Conservation (phyloP, 106 monocot genomes). For the Chionographis japonica region DNA sequence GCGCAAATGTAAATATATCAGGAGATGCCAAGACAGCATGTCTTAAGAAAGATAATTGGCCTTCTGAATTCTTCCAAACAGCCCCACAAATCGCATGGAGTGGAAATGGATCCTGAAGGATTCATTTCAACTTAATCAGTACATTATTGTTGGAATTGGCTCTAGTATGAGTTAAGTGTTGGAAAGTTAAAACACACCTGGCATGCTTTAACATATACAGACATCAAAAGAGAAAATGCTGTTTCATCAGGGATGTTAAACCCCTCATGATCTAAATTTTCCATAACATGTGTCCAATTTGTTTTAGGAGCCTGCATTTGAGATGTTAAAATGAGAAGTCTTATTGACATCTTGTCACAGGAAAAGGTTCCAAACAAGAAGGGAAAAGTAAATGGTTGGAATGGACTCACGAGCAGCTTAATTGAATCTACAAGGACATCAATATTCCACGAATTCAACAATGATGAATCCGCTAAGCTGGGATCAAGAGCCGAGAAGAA, state of each 20-base stretch:
- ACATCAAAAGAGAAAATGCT: slow-evolving; percentile 74
- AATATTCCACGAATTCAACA: slow-evolving; percentile 69
- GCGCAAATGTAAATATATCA: slow-evolving; percentile 80
- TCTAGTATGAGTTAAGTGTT: not conserved
- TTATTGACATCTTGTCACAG: not conserved
- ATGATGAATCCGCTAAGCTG: slow-evolving; percentile 26
- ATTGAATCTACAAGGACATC: slow-evolving; percentile 87
- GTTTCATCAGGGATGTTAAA: slow-evolving; percentile 75
- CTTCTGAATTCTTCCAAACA: slow-evolving; percentile 88
- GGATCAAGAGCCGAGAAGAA: slow-evolving; percentile 60
- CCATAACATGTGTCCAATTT: slow-evolving; percentile 71
- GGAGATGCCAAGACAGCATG: slow-evolving; percentile 60
- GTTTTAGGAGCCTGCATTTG: slow-evolving; percentile 68
- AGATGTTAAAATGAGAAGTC: not conserved
- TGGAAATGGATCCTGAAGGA: slow-evolving; percentile 79
- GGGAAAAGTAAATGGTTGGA: not conserved
- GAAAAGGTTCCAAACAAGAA: not conserved
- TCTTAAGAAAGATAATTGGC: slow-evolving; percentile 89
- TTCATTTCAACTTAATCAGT: not conserved
- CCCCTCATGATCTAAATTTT: slow-evolving; percentile 87
- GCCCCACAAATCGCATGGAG: slow-evolving; percentile 76
- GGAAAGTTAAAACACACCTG: slow-evolving; percentile 29
- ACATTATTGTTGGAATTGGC: not conserved
- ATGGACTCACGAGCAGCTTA: slow-evolving; percentile 67
- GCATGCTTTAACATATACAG: slow-evolving; percentile 68